Evolutionary conservation across 306 rosid genomes (phyloP), one percentile per base, ranked within the genome.

Genomic region (Trifolium pratense): DNA sequence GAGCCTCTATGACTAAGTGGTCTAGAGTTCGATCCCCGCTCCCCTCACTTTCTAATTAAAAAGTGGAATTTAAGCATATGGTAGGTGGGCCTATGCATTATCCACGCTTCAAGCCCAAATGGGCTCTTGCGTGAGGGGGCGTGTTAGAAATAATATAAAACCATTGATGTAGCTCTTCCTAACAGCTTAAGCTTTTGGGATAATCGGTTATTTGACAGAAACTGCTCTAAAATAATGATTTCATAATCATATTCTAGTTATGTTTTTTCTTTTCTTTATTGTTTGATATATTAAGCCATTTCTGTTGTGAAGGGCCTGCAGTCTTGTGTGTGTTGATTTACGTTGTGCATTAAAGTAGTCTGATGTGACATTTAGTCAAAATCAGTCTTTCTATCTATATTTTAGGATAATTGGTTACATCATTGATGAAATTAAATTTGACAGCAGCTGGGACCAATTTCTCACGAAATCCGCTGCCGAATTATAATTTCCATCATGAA

Each of bases 201-300:
- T n/a, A n/a, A n/a, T n/a, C n/a, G n/a, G n/a, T n/a, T n/a, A n/a
- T n/a, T n/a, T n/a, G n/a, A n/a, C n/a, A n/a, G n/a, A 21, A 21
- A 63, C 73, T 80, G 61, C 70, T 60, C 68, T 70, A 31, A 66
- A 45, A 67, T 37, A 39, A 78, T 68, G 58, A 64, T 78, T 79
- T 78, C 72, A 72, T 53, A 48, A 49, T 73, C 25, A 48, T 78
- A 6, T 86, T 64, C 20, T 78, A 32, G 65, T 42, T 49, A 18
- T 76, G 18, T 6, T 46, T 18, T 55, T 66, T 52, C 66, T 20
- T 6, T 34, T 7, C 37, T 14, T 13, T 76, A 26, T 40, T 16
- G 43, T n/a, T 80, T 60, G 17, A 31, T 16, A 67, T 49, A 13
- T 48, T 20, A 29, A 26, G 52, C 36, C 53, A 36, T 71, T 65